These are phyloP conservation scores for Cymbopogon citratus DNA, from an alignment of 176 grass and related monocot genomes.

Conservation along the genomic window DNA sequence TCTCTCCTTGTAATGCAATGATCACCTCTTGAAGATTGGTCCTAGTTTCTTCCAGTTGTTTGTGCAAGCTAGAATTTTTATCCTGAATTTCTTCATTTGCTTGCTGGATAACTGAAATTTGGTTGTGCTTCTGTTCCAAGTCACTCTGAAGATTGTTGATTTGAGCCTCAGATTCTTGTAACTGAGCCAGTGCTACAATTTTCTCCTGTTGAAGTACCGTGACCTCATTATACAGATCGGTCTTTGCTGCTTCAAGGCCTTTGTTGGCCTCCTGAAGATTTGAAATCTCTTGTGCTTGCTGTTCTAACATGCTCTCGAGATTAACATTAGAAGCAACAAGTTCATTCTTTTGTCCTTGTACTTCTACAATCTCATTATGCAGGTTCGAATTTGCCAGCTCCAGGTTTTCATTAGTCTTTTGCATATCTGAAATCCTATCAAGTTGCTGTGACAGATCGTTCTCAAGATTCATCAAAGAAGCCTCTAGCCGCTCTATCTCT, in stretches of 20 bases:
- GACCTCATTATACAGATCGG: conserved; percentile 35
- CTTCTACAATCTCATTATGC: conserved; percentile 26
- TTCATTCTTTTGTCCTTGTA: conserved; percentile 35
- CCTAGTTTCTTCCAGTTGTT: conserved; percentile 36
- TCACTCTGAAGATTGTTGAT: conserved; percentile 36
- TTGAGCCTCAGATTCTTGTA: conserved; percentile 28
- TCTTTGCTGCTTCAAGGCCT: conserved; percentile 28
- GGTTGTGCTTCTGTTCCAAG: conserved; percentile 25
- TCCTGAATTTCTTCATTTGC: conserved; percentile 36
- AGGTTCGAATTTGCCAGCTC: conserved; percentile 31
- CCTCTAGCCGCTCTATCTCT: conserved; percentile 26
- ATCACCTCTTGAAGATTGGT: conserved; percentile 25
- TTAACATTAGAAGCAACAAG: conserved; percentile 27
- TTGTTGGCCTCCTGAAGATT: conserved; percentile 36
- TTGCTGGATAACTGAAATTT: conserved; percentile 39
- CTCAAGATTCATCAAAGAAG: conserved; percentile 46
- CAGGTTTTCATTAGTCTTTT: conserved; percentile 30
- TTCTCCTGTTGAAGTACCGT: conserved; percentile 27
- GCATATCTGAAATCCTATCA: conserved; percentile 27
- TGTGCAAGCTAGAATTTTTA: conserved; percentile 34
- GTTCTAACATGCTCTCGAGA: conserved; percentile 46
- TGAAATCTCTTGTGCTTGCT: conserved; percentile 36
- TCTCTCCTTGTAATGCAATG: conserved; percentile 25
- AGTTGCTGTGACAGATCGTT: conserved; percentile 36
- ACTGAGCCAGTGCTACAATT: conserved; percentile 23